phyloP scores from a whole-genome alignment of 176 grass and related monocot genomes.

The Urochloa ruziziensis region DNA sequence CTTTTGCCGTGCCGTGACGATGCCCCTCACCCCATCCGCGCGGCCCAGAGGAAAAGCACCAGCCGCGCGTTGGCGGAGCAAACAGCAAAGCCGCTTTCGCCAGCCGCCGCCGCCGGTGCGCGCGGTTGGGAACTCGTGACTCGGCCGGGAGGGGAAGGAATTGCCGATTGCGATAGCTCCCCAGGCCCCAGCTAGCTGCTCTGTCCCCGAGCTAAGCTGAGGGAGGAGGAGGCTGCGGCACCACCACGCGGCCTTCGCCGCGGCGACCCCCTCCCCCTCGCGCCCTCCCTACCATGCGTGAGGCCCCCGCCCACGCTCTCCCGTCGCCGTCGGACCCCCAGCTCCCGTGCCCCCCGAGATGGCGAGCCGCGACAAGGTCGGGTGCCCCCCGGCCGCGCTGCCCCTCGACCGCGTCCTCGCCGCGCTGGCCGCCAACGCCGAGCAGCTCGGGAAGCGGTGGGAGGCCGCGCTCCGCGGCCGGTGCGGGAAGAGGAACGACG shows the following conservation, averaged over 20 bases:
- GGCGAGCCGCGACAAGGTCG: slow-evolving; percentile 43
- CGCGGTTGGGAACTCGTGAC: neutral
- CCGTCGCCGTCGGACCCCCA: neutral
- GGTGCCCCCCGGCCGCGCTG: slow-evolving; percentile 31
- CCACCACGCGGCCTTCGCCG: slow-evolving; percentile 23
- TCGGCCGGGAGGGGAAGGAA: neutral
- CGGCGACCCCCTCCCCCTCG: neutral
- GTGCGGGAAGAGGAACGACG: neutral
- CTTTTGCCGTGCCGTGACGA: neutral
- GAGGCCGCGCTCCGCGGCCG: slow-evolving; percentile 30
- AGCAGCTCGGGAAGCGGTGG: slow-evolving; percentile 43
- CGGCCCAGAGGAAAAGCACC: slow-evolving; percentile 11
- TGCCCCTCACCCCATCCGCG: slow-evolving; percentile 25
- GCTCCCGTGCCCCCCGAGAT: slow-evolving; percentile 12
- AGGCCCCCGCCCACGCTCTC: neutral
- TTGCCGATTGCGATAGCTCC: neutral
- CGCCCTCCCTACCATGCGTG: slow-evolving; percentile 38
- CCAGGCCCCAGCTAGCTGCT: neutral
- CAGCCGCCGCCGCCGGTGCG: neutral
- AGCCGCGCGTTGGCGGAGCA: neutral
- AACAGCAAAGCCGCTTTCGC: neutral
- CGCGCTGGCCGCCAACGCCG: slow-evolving; percentile 39
- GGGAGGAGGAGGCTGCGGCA: neutral
- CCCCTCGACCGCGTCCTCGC: slow-evolving; percentile 44
- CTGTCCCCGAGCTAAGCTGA: neutral